Percentiles rank a stretch among this genome's conserved stretches.
Evolutionary conservation across 345 rosid species (phyloP).

Genomic region (Kernera saxatilis): DNA sequence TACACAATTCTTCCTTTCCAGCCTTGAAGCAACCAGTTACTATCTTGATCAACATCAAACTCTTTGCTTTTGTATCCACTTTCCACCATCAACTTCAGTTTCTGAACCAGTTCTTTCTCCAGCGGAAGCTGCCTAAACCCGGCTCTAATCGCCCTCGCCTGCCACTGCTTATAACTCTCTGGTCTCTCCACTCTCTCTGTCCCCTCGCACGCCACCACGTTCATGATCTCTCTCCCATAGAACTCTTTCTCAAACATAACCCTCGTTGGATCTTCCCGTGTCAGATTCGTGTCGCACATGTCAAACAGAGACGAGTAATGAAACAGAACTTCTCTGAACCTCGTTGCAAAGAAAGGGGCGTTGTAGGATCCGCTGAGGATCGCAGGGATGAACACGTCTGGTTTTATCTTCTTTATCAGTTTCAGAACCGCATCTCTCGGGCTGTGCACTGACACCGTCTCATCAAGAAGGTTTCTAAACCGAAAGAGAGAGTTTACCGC

Average conservation of each 20-base stretch:
- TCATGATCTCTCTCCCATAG: slow-evolving; percentile 56
- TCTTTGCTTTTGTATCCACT: slow-evolving; percentile 42
- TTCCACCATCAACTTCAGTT: slow-evolving; percentile 35
- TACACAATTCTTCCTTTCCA: slow-evolving; percentile 69
- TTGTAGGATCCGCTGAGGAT: slow-evolving; percentile 55
- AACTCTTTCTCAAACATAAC: slow-evolving; percentile 59
- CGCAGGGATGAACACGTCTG: slow-evolving; percentile 44
- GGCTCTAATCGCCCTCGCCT: slow-evolving; percentile 45
- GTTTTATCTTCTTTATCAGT: slow-evolving; percentile 55
- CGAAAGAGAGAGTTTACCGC: slow-evolving; percentile 61
- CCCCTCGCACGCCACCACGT: slow-evolving; percentile 76
- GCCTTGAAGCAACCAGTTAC: slow-evolving; percentile 72
- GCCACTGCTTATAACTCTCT: slow-evolving; percentile 85
- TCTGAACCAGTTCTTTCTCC: slow-evolving; percentile 37
- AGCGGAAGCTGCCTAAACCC: slow-evolving; percentile 58
- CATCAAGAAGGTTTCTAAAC: slow-evolving; percentile 61
- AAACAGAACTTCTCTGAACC: slow-evolving; percentile 73
- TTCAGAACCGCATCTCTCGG: slow-evolving; percentile 55
- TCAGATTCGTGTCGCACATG: slow-evolving; percentile 41
- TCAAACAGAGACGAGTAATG: slow-evolving; percentile 65
- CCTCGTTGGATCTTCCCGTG: slow-evolving; percentile 47
- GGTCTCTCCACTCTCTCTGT: slow-evolving; percentile 73
- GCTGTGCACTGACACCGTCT: slow-evolving; percentile 47
- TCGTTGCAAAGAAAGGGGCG: slow-evolving; percentile 62
- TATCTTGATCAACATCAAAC: slow-evolving; percentile 53